phyloP scores from a whole-genome alignment of 805 yeast species.

The Lipomyces anomalus region DNA sequence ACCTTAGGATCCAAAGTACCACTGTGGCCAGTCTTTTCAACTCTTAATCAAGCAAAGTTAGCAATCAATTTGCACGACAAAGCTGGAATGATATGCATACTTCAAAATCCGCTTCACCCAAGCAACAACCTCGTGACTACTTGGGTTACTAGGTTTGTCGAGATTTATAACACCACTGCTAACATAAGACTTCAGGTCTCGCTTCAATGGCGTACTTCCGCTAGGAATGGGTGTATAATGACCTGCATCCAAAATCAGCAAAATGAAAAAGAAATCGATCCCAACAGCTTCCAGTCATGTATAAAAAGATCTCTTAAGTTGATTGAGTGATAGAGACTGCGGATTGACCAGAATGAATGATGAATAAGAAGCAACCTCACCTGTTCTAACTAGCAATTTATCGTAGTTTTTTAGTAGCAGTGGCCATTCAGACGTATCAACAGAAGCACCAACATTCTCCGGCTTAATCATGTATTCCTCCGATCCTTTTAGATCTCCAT shows the following conservation, averaged over 20 bases:
- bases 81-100: slow-evolving; percentile 2
- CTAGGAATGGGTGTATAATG: slow-evolving; percentile 64
- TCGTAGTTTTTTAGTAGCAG: slow-evolving; percentile 88
- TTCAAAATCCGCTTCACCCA: slow-evolving; percentile 90
- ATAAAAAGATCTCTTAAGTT: no score
- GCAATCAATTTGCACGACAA: neutral
- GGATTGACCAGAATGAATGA: neutral
- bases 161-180: slow-evolving; percentile 94
- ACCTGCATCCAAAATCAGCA: slow-evolving; percentile 32
- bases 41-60: slow-evolving; percentile 42
- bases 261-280: no score
- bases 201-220: slow-evolving; percentile 89
- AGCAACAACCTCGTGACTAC: slow-evolving; percentile 98
- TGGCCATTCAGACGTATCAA: slow-evolving; percentile 94
- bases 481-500: no score
- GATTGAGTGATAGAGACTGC: no score
- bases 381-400: slow-evolving; percentile 87
- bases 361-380: slow-evolving; percentile 1
- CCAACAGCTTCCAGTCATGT: no score
- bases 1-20: slow-evolving; percentile 99
- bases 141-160: slow-evolving; percentile 97
- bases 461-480: slow-evolving; percentile 17
- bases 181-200: slow-evolving; percentile 85
- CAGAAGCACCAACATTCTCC: slow-evolving; percentile 42
- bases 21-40: slow-evolving; percentile 97